Percentiles rank a stretch among this genome's conserved stretches.
Evolutionary conservation across 2,329 filamentous ascomycete genomes (phyloP).

Genomic region (Taxawa tesnikishii): DNA sequence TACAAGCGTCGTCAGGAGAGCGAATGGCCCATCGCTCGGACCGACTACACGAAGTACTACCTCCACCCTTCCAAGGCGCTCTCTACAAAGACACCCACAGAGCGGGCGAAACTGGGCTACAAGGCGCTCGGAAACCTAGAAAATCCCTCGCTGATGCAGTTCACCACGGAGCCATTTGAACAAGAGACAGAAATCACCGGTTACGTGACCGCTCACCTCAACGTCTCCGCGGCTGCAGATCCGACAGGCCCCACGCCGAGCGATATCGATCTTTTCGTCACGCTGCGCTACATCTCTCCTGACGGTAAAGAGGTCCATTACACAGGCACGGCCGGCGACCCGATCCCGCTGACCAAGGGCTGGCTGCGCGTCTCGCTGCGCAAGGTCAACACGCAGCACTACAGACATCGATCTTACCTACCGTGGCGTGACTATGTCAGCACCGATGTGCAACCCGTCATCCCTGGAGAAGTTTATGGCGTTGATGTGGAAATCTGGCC

Average conservation of each 20-base stretch:
- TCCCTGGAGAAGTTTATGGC: constrained; percentile 41
- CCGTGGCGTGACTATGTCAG: constrained; percentile 48
- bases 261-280: constrained; percentile 54
- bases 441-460: constrained; percentile 43
- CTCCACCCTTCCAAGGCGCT: constrained; percentile 38
- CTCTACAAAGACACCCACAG: constrained; percentile 17
- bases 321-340: constrained; percentile 53
- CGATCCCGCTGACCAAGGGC: constrained; percentile 50
- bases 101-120: constrained; percentile 38
- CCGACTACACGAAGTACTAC: constrained; percentile 48
- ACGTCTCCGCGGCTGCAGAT: constrained; percentile 40
- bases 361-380: constrained; percentile 49
- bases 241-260: constrained; percentile 26
- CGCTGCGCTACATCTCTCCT: constrained; percentile 44
- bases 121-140: constrained; percentile 45
- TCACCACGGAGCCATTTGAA: constrained; percentile 44
- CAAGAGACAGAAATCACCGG: constrained; percentile 56
- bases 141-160: constrained; percentile 41
- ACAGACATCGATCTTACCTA: constrained; percentile 40
- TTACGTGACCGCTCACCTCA: constrained; percentile 50
- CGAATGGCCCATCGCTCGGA: constrained; percentile 54
- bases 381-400: constrained; percentile 38
- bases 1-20: constrained; percentile 43
- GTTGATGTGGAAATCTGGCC: constrained; percentile 56
- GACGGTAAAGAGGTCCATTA: constrained; percentile 47